phyloP scores from a whole-genome alignment of 345 rosid species.

The Ailanthus altissimus region DNA sequence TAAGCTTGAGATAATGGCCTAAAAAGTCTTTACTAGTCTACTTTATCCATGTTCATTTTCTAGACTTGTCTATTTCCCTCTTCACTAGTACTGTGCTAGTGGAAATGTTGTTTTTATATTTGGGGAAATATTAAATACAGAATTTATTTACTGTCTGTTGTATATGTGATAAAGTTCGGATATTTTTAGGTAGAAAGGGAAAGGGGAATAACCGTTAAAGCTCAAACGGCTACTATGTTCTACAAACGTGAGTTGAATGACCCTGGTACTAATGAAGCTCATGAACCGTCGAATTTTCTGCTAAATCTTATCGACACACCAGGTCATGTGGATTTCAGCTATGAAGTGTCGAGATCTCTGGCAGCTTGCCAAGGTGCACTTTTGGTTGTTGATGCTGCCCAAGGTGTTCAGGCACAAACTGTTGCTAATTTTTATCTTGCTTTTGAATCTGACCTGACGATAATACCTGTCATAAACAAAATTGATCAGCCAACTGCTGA shows the following conservation, averaged over 20 bases:
- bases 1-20: slow-evolving; percentile 6
- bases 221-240: slow-evolving; percentile 98
- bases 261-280: slow-evolving; percentile 19
- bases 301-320: slow-evolving; percentile 92
- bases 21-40: background rate
- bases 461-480: slow-evolving; percentile 88
- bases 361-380: slow-evolving; percentile 99
- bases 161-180: slow-evolving; percentile 3
- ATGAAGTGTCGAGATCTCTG: slow-evolving; percentile 95
- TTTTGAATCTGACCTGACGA: slow-evolving; percentile 76
- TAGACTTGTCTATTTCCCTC: background rate
- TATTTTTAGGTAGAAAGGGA: slow-evolving; percentile 89
- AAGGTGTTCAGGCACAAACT: slow-evolving; percentile 98
- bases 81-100: background rate
- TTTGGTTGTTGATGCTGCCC: slow-evolving; percentile 97
- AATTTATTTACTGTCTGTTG: background rate
- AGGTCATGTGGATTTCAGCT: slow-evolving; percentile 98
- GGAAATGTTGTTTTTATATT: background rate
- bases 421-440: slow-evolving; percentile 98
- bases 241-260: slow-evolving; percentile 39
- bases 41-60: background rate
- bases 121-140: background rate
- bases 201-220: slow-evolving; percentile 97
- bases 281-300: slow-evolving; percentile 48
- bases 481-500: slow-evolving; percentile 99